Conservation (phyloP, 495 filamentous ascomycete genomes). For the Trichoderma erinaceum region DNA sequence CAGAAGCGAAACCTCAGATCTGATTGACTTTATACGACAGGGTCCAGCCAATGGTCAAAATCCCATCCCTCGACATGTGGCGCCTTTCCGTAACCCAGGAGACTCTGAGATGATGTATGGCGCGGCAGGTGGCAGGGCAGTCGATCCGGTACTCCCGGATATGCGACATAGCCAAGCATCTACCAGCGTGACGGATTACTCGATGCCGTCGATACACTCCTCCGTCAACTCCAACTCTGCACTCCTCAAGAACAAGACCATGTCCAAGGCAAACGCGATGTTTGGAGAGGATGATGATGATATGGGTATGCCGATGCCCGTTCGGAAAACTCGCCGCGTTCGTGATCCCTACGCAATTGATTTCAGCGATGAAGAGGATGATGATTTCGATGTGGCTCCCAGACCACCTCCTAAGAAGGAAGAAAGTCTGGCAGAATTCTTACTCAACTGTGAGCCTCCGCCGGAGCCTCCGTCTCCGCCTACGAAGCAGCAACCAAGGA, state of each 20-base stretch:
- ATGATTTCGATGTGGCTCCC: slow-evolving; percentile 34
- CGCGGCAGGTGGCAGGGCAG: slow-evolving; percentile 43
- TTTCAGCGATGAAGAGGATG: slow-evolving; percentile 71
- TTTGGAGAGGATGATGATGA: slow-evolving; percentile 26
- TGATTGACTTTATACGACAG: slow-evolving; percentile 91
- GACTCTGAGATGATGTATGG: slow-evolving; percentile 71
- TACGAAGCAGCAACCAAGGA: slow-evolving; percentile 44
- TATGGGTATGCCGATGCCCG: slow-evolving; percentile 47
- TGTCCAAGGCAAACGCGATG: slow-evolving; percentile 21
- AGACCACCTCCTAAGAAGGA: slow-evolving; percentile 43
- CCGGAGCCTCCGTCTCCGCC: slow-evolving; percentile 38
- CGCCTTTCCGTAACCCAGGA: slow-evolving; percentile 77
- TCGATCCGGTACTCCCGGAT: slow-evolving; percentile 43
- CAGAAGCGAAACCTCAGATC: slow-evolving; percentile 65
- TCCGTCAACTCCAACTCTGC: slow-evolving; percentile 49
- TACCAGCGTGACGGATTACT: slow-evolving; percentile 35
- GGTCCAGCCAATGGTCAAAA: slow-evolving; percentile 53
- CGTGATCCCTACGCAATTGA: slow-evolving; percentile 92
- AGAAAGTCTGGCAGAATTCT: slow-evolving; percentile 83
- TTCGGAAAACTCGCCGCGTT: slow-evolving; percentile 67
- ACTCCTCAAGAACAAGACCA: slow-evolving; percentile 32
- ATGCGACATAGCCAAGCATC: slow-evolving; percentile 39
- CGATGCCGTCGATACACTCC: slow-evolving; percentile 24
- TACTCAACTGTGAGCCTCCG: slow-evolving; percentile 76
- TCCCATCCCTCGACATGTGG: slow-evolving; percentile 74